Percentiles rank a stretch among this genome's conserved stretches.
phyloP scores from a whole-genome alignment of 225 moss, liverwort and hornwort genomes.

The Physcomitrellopsis africana region DNA sequence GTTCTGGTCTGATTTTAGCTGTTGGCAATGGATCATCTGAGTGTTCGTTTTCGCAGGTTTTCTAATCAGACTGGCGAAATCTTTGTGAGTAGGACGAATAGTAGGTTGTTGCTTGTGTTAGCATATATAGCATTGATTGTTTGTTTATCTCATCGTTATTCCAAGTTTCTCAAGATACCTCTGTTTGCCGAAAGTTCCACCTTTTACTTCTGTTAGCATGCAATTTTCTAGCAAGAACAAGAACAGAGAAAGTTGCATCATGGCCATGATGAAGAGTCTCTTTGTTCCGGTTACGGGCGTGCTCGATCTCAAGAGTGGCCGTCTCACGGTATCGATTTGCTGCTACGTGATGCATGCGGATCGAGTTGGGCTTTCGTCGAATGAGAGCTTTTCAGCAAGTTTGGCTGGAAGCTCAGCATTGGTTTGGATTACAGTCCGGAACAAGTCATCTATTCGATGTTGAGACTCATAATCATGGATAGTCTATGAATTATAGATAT shows the following conservation, averaged over 20 bases:
- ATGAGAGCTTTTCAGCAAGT: background rate
- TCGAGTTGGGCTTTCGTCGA: background rate
- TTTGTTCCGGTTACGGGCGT: conserved; percentile 5
- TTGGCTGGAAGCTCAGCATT: background rate
- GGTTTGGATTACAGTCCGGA: background rate
- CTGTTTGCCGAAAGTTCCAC: background rate
- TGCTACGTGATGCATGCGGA: background rate
- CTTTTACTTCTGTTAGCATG: background rate
- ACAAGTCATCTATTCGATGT: background rate
- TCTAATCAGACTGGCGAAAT: background rate
- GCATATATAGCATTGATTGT: background rate
- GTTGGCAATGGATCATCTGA: background rate
- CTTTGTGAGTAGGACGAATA: background rate
- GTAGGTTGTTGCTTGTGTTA: conserved; percentile 2
- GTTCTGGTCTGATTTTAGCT: conserved; percentile 3
- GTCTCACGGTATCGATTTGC: background rate
- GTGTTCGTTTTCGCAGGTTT: background rate
- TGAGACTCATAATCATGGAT: background rate
- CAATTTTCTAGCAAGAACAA: background rate
- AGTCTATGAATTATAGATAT: background rate
- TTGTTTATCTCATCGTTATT: background rate
- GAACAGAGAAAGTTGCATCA: background rate
- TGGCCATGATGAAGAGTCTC: background rate
- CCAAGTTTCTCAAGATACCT: background rate
- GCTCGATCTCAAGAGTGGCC: background rate